phyloP scores from a whole-genome alignment of 768 basidiomycete genomes.

The Sporobolomyces roseus region DNA sequence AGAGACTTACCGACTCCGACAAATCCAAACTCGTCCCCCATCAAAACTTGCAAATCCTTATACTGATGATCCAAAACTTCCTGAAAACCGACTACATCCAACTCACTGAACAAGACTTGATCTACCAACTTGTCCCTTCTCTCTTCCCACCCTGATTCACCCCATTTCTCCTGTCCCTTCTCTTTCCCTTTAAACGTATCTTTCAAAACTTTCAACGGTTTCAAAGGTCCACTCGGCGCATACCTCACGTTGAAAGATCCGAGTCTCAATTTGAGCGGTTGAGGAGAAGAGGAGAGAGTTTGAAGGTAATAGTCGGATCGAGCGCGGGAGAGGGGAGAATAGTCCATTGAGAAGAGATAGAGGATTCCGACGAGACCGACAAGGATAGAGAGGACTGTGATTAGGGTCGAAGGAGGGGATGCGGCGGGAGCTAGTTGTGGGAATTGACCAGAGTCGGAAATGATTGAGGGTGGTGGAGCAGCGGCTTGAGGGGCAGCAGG shows the following conservation, averaged over 20 bases:
- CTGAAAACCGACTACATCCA: slow-evolving; percentile 41
- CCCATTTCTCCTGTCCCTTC: not conserved
- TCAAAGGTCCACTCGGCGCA: not conserved
- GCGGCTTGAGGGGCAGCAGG: too few relatives aligned
- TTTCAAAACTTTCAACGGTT: not conserved
- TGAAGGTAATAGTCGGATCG: not conserved
- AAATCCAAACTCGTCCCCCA: slow-evolving; percentile 19
- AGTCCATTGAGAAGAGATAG: not conserved
- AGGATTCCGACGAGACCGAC: not conserved
- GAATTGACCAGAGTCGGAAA: not conserved
- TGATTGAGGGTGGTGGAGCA: not conserved
- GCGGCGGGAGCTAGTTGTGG: not conserved
- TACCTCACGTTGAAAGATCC: slow-evolving; percentile 27
- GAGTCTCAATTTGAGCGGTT: not conserved
- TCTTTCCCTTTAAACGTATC: not conserved
- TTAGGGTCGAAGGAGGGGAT: too few relatives aligned
- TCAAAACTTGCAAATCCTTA: slow-evolving; percentile 17
- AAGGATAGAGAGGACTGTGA: slow-evolving; percentile 1
- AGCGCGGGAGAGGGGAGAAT: not conserved
- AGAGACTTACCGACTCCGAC: slow-evolving; percentile 37
- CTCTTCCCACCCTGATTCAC: slow-evolving; percentile 21
- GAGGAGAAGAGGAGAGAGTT: not conserved
- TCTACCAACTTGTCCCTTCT: slow-evolving; percentile 31
- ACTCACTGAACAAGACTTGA: slow-evolving; percentile 31
- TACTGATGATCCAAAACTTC: slow-evolving; percentile 40